Conservation (phyloP, 2,329 filamentous ascomycete species). For the Pseudogymnoascus sp. region DNA sequence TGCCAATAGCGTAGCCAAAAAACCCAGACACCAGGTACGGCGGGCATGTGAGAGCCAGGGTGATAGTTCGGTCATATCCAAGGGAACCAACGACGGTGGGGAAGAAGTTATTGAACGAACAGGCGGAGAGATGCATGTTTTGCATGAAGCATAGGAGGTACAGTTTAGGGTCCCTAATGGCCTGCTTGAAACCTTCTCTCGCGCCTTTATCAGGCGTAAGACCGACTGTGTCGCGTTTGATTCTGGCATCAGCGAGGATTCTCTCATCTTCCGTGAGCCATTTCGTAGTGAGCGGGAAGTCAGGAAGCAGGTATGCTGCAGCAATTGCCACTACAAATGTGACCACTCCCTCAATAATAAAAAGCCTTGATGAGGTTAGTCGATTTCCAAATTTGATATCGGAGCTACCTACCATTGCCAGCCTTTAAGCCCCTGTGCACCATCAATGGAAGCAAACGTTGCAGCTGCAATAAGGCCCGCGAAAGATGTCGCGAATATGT, state of each 20-base stretch:
- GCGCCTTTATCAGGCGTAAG: constrained; percentile 34
- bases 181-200: constrained; percentile 32
- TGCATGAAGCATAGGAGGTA: constrained; percentile 38
- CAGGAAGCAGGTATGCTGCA: constrained; percentile 29
- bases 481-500: constrained; percentile 32
- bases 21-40: constrained; percentile 20
- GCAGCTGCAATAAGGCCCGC: constrained; percentile 34
- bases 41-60: constrained; percentile 35
- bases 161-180: constrained; percentile 26
- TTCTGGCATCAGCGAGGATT: constrained; percentile 35
- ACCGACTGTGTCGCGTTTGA: constrained; percentile 37
- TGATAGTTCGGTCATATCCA: constrained; percentile 36
- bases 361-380: constrained; percentile 20
- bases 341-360: constrained; percentile 32
- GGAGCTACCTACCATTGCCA: constrained; percentile 29
- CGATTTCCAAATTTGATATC: not conserved
- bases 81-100: constrained; percentile 38
- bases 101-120: constrained; percentile 37
- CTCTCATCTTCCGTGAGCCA: constrained; percentile 32
- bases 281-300: constrained; percentile 31
- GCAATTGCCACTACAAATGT: constrained; percentile 29
- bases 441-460: constrained; percentile 24
- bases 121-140: constrained; percentile 37
- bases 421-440: constrained; percentile 30
- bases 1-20: constrained; percentile 16